Conservation (phyloP, 2,329 filamentous ascomycete genomes). For the Sarocladium brachiariae region DNA sequence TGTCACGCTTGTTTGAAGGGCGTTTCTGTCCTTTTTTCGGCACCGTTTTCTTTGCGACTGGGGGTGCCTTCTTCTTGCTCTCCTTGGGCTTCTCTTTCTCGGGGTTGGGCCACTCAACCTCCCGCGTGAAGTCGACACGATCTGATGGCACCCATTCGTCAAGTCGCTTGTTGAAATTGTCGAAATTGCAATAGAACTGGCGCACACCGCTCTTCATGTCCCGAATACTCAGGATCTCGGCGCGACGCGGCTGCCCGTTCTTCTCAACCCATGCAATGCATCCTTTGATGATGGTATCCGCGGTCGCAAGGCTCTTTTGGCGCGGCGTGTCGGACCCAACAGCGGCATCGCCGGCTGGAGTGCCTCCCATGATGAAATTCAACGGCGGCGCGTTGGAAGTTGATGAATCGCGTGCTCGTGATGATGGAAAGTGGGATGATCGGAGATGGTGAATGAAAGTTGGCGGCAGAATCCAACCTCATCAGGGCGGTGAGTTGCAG, state of each 20-base stretch:
- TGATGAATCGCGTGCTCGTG: conserved; percentile 10
- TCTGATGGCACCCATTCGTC: conserved; percentile 81
- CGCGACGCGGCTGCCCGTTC: conserved; percentile 80
- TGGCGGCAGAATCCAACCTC: conserved; percentile 2
- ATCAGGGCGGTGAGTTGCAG: background rate
- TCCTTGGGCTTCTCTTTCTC: conserved; percentile 69
- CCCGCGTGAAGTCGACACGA: conserved; percentile 78
- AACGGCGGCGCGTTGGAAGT: conserved; percentile 12
- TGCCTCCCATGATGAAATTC: conserved; percentile 43
- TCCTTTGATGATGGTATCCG: conserved; percentile 64
- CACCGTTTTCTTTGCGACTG: conserved; percentile 49
- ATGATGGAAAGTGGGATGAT: conserved; percentile 9
- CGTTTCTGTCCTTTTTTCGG: conserved; percentile 52
- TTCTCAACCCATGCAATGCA: conserved; percentile 57
- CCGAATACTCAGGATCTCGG: conserved; percentile 92
- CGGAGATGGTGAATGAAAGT: background rate
- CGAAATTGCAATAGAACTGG: conserved; percentile 94
- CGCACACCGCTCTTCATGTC: conserved; percentile 74
- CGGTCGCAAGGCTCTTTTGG: conserved; percentile 74
- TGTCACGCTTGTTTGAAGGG: conserved; percentile 43
- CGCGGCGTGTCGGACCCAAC: conserved; percentile 52
- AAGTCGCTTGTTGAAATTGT: conserved; percentile 88
- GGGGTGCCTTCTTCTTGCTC: conserved; percentile 65
- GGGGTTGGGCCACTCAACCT: conserved; percentile 93
- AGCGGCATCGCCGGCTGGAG: conserved; percentile 41